These are phyloP conservation scores for Murraya paniculata DNA, from an alignment of 345 rosid genomes.

Conservation along the genomic window DNA sequence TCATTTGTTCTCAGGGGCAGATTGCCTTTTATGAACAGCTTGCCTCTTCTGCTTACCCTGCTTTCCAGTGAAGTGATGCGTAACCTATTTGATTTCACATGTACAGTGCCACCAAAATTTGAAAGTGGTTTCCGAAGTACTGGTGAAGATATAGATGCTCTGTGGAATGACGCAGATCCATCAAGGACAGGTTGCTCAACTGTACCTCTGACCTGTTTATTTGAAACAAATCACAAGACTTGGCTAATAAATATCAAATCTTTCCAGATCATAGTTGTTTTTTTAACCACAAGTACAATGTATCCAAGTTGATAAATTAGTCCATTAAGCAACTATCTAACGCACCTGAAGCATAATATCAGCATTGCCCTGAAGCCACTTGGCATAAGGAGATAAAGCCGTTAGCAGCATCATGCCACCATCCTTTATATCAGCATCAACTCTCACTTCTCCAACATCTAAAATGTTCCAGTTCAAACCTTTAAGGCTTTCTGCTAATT, in stretches of 20 bases:
- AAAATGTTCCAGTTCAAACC: constrained; percentile 86
- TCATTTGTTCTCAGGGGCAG: constrained; percentile 84
- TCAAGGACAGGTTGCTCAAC: constrained; percentile 89
- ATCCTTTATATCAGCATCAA: constrained; percentile 95
- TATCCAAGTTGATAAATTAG: neutral
- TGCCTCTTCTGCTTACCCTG: constrained; percentile 88
- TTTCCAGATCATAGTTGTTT: neutral
- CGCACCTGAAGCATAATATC: constrained; percentile 86
- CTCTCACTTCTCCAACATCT: constrained; percentile 91
- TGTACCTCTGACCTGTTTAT: constrained; percentile 85
- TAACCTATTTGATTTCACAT: constrained; percentile 84
- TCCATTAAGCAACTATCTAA: constrained; percentile 7
- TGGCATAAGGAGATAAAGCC: constrained; percentile 84
- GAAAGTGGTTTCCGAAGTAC: constrained; percentile 85
- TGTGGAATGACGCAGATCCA: constrained; percentile 87
- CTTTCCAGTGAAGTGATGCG: constrained; percentile 80
- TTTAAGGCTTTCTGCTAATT: constrained; percentile 83
- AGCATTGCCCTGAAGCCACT: constrained; percentile 95
- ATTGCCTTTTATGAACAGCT: constrained; percentile 80
- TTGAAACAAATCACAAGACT: constrained; percentile 17
- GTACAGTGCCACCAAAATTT: constrained; percentile 82
- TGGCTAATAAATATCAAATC: constrained; percentile 1
- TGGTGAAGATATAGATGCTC: constrained; percentile 90
- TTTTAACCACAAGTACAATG: neutral
- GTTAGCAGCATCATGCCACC: constrained; percentile 97